Conservation (phyloP, 257 asterid genomes). For the Solanum pinnatisectum region DNA sequence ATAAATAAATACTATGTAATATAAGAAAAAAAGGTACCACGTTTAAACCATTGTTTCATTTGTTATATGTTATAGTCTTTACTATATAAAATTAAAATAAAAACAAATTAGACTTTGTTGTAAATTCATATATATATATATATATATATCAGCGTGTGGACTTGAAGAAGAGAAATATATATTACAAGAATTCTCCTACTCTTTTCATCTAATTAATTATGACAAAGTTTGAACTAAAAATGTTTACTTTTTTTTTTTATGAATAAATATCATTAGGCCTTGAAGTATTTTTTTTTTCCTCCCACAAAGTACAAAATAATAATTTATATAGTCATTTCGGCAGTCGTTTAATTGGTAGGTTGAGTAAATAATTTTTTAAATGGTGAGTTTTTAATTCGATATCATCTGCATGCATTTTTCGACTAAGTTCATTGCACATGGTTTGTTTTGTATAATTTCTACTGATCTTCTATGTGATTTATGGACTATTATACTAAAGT, state of each 20-base stretch:
- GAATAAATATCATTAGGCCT: neutral
- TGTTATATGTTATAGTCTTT: neutral
- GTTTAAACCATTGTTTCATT: neutral
- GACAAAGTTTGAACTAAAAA: neutral
- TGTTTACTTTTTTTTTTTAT: neutral
- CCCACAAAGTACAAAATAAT: neutral
- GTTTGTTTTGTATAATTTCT: no score
- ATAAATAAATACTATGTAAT: neutral
- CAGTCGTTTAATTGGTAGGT: neutral
- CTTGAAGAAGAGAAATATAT: neutral
- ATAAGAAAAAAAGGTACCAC: neutral
- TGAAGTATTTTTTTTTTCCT: neutral
- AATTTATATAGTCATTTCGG: neutral
- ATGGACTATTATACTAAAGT: no score
- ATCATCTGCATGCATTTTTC: neutral
- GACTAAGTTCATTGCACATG: neutral
- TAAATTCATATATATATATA: neutral
- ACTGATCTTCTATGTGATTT: no score
- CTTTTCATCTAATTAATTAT: neutral
- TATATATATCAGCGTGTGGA: neutral
- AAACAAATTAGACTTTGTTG: neutral
- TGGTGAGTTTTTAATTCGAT: rapidly evolving
- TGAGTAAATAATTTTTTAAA: neutral
- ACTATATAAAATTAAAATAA: neutral
- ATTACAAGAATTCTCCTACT: neutral